phyloP scores from a whole-genome alignment of 192 early-diverging fungal genomes.

The Chytriomyces confervae region DNA sequence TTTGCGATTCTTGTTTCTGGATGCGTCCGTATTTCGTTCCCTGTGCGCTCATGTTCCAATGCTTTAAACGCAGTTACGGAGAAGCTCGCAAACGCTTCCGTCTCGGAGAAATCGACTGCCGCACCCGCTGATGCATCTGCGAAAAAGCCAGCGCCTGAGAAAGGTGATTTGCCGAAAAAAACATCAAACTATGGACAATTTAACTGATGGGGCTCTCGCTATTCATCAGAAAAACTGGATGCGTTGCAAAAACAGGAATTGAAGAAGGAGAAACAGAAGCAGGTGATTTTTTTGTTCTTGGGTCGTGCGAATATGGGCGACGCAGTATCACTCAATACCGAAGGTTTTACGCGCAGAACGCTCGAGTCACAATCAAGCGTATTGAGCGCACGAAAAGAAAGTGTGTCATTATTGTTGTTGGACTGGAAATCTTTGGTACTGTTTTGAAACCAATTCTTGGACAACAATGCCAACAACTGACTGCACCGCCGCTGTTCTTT shows the following conservation, averaged over 20 bases:
- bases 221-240: conserved; percentile 44
- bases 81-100: conserved; percentile 5
- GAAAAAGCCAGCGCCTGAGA: no score
- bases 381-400: conserved; percentile 93
- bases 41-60: not conserved
- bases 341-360: conserved; percentile 49
- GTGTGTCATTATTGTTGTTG: conserved; percentile 82
- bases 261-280: conserved; percentile 74
- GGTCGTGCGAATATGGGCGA: not conserved
- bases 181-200: no score
- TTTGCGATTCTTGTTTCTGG: not conserved
- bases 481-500: not conserved
- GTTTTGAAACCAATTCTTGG: not conserved
- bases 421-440: conserved; percentile 87
- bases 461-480: not conserved
- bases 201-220: no score
- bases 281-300: not conserved
- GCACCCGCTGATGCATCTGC: not conserved
- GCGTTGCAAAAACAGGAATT: conserved; percentile 66
- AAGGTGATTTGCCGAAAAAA: no score
- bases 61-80: conserved; percentile 3
- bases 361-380: conserved; percentile 77
- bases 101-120: not conserved
- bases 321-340: not conserved
- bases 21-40: not conserved